Evolutionary conservation across 2,329 filamentous ascomycete species (phyloP).

Genomic region (Xylariaceae sp.): DNA sequence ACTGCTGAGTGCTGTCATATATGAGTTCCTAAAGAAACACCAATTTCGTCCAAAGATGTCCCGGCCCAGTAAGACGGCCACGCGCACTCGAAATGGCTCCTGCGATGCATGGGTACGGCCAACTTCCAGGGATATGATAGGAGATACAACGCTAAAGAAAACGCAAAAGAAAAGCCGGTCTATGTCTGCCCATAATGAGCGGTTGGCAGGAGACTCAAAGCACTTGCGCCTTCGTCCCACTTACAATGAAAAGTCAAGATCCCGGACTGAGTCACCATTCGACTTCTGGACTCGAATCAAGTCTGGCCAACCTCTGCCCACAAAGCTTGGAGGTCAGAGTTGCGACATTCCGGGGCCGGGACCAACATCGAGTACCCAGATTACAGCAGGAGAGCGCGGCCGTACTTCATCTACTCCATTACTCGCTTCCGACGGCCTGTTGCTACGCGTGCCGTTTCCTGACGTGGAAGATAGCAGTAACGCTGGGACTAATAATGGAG

Average conservation of each 20-base stretch:
- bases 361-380: too few relatives aligned
- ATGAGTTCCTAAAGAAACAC: constrained; percentile 68
- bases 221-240: too few relatives aligned
- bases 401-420: constrained; percentile 8
- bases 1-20: constrained; percentile 60
- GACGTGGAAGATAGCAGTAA: constrained; percentile 6
- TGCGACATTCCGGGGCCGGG: too few relatives aligned
- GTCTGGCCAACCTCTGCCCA: constrained; percentile 18
- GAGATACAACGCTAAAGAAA: constrained; percentile 8
- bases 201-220: constrained; percentile 15
- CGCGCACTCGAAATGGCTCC: not conserved
- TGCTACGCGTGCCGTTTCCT: constrained; percentile 18
- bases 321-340: not conserved
- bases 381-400: not conserved
- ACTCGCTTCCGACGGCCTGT: constrained; percentile 16
- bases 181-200: constrained; percentile 1
- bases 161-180: not conserved
- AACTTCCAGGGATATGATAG: too few relatives aligned
- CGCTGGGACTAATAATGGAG: too few relatives aligned
- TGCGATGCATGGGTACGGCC: too few relatives aligned
- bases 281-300: constrained; percentile 31
- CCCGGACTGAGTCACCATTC: constrained; percentile 28
- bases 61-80: not conserved
- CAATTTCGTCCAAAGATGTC: constrained; percentile 52
- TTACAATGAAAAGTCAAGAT: too few relatives aligned